Evolutionary conservation across 2,329 filamentous ascomycete genomes (phyloP).

Genomic region (Chaetomium sp.): DNA sequence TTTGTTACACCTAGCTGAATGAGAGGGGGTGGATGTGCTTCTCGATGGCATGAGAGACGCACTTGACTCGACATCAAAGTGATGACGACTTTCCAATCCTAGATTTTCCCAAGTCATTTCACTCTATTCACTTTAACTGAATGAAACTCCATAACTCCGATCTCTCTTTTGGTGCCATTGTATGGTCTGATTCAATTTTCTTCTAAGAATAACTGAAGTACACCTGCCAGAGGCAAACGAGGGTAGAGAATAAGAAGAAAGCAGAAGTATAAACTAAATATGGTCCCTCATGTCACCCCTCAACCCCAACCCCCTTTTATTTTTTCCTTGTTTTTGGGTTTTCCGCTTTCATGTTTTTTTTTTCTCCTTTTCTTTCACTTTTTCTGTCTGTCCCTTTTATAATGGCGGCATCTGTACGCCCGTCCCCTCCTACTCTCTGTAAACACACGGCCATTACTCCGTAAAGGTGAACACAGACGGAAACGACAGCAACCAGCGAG

Average conservation of each 20-base stretch:
- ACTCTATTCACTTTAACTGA: constrained; percentile 6
- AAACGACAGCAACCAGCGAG: background rate
- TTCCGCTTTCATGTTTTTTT: background rate
- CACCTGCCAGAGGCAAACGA: no score
- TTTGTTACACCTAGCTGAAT: constrained; percentile 1
- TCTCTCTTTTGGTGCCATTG: background rate
- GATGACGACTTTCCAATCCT: constrained; percentile 15
- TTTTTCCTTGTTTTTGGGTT: no score
- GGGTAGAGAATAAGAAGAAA: background rate
- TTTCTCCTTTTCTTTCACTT: background rate
- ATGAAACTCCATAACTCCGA: constrained; percentile 12
- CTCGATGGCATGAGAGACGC: background rate
- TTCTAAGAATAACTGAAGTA: background rate
- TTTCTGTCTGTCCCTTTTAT: no score
- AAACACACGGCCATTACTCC: background rate
- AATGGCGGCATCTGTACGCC: no score
- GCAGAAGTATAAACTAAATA: background rate
- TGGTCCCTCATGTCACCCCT: background rate
- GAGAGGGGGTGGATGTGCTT: background rate
- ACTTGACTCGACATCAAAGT: background rate
- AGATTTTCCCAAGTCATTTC: constrained; percentile 16
- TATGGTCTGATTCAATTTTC: background rate
- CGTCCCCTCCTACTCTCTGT: background rate
- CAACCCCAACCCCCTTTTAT: background rate
- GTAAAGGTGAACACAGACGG: background rate